phyloP scores from a whole-genome alignment of 495 filamentous ascomycete genomes.

The Podospora fimiseda region DNA sequence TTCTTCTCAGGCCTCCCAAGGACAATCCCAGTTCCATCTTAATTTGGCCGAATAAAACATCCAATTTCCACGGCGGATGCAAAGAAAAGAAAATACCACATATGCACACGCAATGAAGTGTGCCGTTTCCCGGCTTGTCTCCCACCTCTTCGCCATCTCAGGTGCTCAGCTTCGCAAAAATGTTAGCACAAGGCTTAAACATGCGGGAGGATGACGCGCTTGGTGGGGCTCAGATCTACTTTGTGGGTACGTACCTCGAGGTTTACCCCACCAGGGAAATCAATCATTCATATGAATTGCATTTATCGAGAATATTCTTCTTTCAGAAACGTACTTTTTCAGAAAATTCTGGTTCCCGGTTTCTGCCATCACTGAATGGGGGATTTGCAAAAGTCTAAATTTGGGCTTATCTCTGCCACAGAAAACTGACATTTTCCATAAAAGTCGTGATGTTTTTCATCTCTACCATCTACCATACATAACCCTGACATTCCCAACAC shows the following conservation, averaged over 20 bases:
- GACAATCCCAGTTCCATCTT: no score
- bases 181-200: constrained; percentile 6
- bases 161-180: neutral
- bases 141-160: no score
- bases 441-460: neutral
- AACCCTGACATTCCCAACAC: neutral
- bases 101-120: neutral
- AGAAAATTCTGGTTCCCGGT: neutral
- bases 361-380: neutral
- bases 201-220: constrained; percentile 1
- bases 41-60: no score
- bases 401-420: neutral
- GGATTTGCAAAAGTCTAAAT: no score
- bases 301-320: neutral
- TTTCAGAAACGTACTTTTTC: neutral
- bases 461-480: neutral
- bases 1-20: no score
- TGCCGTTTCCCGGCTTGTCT: neutral
- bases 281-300: neutral
- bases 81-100: neutral
- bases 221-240: constrained; percentile 1
- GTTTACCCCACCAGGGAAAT: no score
- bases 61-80: neutral
- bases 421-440: neutral
- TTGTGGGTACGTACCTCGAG: neutral